Percentiles rank a stretch among this genome's conserved stretches.
These are phyloP conservation scores for Curvularia sp. DNA, from an alignment of 2,329 filamentous ascomycete genomes.

Conservation along the genomic window DNA sequence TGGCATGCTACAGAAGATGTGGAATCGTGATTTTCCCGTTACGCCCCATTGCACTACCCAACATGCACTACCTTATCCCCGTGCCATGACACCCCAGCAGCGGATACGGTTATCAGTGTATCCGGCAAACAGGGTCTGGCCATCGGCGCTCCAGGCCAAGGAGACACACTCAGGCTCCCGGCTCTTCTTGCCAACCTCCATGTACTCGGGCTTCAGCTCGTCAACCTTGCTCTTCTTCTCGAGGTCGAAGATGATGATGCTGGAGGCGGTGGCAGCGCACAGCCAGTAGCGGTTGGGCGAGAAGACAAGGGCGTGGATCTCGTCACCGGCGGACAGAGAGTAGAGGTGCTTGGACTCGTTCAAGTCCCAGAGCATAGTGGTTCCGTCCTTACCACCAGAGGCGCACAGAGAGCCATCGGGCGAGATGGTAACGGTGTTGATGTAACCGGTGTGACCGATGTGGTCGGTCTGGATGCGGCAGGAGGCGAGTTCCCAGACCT, in stretches of 20 bases:
- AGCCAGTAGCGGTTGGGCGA: slow-evolving; percentile 99
- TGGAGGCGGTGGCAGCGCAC: slow-evolving; percentile 94
- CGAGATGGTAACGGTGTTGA: slow-evolving; percentile 99
- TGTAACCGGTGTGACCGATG: slow-evolving; percentile 99
- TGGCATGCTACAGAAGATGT: slow-evolving; percentile 51
- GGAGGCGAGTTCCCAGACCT: slow-evolving; percentile 99
- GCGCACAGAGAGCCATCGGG: slow-evolving; percentile 99
- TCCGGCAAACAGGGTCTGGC: slow-evolving; percentile 98
- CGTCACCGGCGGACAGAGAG: slow-evolving; percentile 98
- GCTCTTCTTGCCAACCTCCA: slow-evolving; percentile 97
- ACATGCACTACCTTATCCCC: slow-evolving; percentile 47
- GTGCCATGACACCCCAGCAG: slow-evolving; percentile 54
- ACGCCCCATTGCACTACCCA: slow-evolving; percentile 36
- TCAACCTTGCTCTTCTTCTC: slow-evolving; percentile 99
- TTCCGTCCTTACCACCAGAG: slow-evolving; percentile 99
- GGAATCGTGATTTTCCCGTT: slow-evolving; percentile 51
- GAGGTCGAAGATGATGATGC: slow-evolving; percentile 99
- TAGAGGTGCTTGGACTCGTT: slow-evolving; percentile 99
- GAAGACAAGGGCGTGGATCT: slow-evolving; percentile 99
- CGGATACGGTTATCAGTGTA: slow-evolving; percentile 94
- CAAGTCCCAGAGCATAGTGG: slow-evolving; percentile 99
- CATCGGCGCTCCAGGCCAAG: slow-evolving; percentile 97
- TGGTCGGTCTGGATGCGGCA: slow-evolving; percentile 99
- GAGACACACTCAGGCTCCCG: slow-evolving; percentile 97
- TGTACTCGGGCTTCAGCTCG: slow-evolving; percentile 98